These are phyloP conservation scores for Fusarium nisikadoi DNA, from an alignment of 2,329 filamentous ascomycete genomes.

Conservation along the genomic window DNA sequence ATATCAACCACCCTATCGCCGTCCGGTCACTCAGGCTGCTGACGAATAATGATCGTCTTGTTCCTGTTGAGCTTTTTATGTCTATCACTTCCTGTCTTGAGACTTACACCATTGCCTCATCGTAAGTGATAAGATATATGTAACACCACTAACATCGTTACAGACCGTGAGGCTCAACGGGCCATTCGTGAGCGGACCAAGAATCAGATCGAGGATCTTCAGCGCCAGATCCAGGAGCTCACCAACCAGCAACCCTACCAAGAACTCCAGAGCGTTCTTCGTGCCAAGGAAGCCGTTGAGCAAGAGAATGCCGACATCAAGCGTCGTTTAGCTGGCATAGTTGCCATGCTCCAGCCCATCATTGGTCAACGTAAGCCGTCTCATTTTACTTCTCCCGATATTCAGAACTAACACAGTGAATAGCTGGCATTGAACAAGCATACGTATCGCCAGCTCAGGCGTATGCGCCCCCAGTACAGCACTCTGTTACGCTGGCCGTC, in stretches of 20 bases:
- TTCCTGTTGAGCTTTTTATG: background rate
- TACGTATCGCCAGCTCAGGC: conserved; percentile 49
- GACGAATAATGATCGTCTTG: background rate
- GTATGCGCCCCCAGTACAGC: conserved; percentile 41
- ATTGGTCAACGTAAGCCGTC: conserved; percentile 50
- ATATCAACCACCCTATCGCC: background rate
- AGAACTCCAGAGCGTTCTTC: conserved; percentile 80
- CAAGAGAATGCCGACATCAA: conserved; percentile 84
- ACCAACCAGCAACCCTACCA: conserved; percentile 84
- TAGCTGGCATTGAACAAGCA: conserved; percentile 45
- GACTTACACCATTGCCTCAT: background rate
- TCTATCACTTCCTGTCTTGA: conserved; percentile 5
- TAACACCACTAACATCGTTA: conserved; percentile 25
- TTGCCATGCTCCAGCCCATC: conserved; percentile 72
- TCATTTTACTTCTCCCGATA: background rate
- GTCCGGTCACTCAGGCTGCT: background rate
- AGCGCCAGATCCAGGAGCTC: conserved; percentile 78
- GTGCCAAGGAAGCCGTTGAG: conserved; percentile 80
- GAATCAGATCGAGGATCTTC: conserved; percentile 79
- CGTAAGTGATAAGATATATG: conserved; percentile 10
- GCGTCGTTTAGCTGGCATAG: conserved; percentile 71
- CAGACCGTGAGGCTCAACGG: conserved; percentile 86
- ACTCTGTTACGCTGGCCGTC: conserved; percentile 26
- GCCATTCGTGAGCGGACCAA: conserved; percentile 86
- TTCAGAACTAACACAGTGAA: conserved; percentile 1